Conservation (phyloP, 495 filamentous ascomycete species). For the Thozetella sp. region DNA sequence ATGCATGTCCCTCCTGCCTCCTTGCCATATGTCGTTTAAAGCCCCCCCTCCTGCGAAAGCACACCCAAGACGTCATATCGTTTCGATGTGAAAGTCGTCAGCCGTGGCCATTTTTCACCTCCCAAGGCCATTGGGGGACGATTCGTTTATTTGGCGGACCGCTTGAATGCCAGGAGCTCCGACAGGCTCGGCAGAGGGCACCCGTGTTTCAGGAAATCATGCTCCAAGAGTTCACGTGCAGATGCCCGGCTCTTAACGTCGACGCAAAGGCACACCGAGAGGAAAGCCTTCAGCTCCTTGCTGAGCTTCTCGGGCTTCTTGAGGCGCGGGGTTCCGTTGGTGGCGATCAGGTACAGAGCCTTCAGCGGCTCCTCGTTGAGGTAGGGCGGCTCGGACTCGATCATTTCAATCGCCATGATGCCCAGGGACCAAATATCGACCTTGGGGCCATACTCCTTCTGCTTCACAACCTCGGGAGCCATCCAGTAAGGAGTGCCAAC, state of each 20-base stretch:
- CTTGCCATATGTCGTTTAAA: not conserved
- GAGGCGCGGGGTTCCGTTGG: constrained; percentile 92
- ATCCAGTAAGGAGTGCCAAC: constrained; percentile 99
- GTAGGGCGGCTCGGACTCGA: constrained; percentile 96
- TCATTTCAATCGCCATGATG: constrained; percentile 99
- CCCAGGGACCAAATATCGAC: constrained; percentile 99
- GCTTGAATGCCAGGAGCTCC: constrained; percentile 81
- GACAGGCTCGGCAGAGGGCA: constrained; percentile 81
- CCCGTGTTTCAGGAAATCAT: constrained; percentile 77
- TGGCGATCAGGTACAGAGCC: constrained; percentile 94
- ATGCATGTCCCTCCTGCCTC: constrained; percentile 7
- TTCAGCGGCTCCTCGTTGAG: constrained; percentile 98
- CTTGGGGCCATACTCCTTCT: constrained; percentile 97
- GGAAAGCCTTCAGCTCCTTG: constrained; percentile 94
- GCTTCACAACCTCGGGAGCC: constrained; percentile 98
- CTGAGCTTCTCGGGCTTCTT: constrained; percentile 97
- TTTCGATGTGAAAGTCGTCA: constrained; percentile 2
- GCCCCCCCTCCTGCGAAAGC: not conserved
- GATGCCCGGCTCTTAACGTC: constrained; percentile 94
- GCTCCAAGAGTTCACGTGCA: constrained; percentile 80
- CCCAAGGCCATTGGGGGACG: not conserved
- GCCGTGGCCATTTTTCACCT: not conserved
- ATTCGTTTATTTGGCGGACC: constrained; percentile 43
- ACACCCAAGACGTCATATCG: constrained; percentile 3
- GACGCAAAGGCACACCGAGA: constrained; percentile 94